Evolutionary conservation across 2,329 filamentous ascomycete genomes (phyloP), one percentile per base, ranked within the genome.

Genomic region (Alternaria ethzedia): DNA sequence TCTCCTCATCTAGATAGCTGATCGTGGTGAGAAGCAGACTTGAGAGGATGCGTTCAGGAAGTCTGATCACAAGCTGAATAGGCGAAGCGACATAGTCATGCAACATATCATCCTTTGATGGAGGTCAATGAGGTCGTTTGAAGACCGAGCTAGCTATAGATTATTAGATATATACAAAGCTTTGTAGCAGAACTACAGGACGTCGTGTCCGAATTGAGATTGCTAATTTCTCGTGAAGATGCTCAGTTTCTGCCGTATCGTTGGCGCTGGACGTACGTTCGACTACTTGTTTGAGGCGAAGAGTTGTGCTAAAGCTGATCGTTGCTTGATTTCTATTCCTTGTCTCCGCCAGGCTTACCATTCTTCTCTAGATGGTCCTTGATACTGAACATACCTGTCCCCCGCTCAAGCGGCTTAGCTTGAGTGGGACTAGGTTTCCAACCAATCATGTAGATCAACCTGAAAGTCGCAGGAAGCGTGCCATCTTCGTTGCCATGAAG

Each of bases 391-490:
- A 97, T 86, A 10, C 93, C 96, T 68, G 91, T 97, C 0, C 96
- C 96, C 70, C 96, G 88, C 69, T 90, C 82, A 61, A 98, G 82
- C 6, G 96, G 94, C 80, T 95, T 85, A 3, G 90, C 85, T 81
- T 98, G 94, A 57, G 90, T 88, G 28, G 87, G 86, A 2, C 92
- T 90, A 70, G 94, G 92, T 78, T 95, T 96, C 96, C 96, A 99
- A 0, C 96, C 96, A 80, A 99, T 99, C 94, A 98, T 97, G 80
- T 96, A 97, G 65, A 99, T 97, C 71, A 97, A 86, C 70, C 96
- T 87, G 77, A 97, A 99, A 0, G 96, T 99, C 1, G 96, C 96
- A 1, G 96, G 96, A 3, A 85, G 70, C 3, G 83, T 88, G 20
- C 87, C 91, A 73, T 83, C 81, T 49, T 81, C 73, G 54, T 96